These are phyloP conservation scores for Cytospora mali DNA, from an alignment of 2,329 filamentous ascomycete species.

Conservation along the genomic window DNA sequence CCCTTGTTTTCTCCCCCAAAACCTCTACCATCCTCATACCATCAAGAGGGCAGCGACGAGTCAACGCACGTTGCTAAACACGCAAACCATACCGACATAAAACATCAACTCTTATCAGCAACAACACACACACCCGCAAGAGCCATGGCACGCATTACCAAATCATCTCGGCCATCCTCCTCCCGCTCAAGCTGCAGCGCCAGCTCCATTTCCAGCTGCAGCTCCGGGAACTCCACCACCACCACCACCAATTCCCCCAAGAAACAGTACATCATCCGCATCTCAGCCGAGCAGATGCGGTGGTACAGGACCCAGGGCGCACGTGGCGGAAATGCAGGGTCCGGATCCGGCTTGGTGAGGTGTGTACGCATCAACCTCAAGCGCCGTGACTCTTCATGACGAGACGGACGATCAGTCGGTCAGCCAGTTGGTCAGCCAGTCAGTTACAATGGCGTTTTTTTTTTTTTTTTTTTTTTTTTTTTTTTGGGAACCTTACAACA, in stretches of 20 bases:
- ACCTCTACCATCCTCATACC: background rate
- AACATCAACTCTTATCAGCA: background rate
- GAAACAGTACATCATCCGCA: conserved; percentile 20
- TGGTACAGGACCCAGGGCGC: conserved; percentile 14
- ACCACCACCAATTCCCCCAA: conserved; percentile 1
- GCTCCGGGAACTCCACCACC: background rate
- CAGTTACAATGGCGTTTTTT: background rate
- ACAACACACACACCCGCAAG: background rate
- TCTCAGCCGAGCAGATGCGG: conserved; percentile 19
- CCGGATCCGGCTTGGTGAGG: background rate
- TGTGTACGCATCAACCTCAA: background rate
- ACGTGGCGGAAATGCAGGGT: background rate
- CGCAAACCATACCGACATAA: background rate
- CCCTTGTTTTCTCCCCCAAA: background rate
- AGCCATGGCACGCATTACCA: background rate
- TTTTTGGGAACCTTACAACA: too few relatives aligned
- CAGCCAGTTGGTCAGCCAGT: background rate
- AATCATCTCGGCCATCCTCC: background rate
- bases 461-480: too few relatives aligned
- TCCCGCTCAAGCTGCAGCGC: background rate
- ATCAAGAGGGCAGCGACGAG: background rate
- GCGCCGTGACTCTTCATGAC: background rate
- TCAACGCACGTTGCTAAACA: too few relatives aligned
- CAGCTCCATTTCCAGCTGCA: conserved; percentile 10
- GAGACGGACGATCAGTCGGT: background rate